Evolutionary conservation across 495 filamentous ascomycete genomes (phyloP).

Genomic region (Xanthoparmelia taractica): DNA sequence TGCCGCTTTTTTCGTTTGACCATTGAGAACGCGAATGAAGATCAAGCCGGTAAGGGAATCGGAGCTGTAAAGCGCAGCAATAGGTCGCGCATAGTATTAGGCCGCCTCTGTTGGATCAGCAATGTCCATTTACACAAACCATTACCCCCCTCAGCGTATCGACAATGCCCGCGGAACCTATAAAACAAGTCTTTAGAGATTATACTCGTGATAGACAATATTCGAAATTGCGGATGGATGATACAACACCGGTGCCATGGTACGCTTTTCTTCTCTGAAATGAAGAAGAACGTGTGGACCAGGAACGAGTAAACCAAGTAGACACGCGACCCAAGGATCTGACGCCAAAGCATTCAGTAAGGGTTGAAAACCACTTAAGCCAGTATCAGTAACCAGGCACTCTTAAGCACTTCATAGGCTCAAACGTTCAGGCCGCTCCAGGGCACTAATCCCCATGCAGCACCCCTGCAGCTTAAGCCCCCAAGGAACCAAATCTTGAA

Average conservation of each 20-base stretch:
- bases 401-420: constrained; percentile 20
- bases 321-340: constrained; percentile 14
- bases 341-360: constrained; percentile 1
- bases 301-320: not conserved
- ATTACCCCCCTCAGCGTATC: not conserved
- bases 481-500: constrained; percentile 26
- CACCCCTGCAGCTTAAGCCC: constrained; percentile 12
- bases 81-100: constrained; percentile 18
- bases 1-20: constrained; percentile 18
- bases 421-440: constrained; percentile 17
- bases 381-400: constrained; percentile 14
- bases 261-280: not conserved
- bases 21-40: constrained; percentile 13
- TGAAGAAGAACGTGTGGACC: not conserved
- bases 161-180: not conserved
- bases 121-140: constrained; percentile 1
- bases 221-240: not conserved
- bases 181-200: no score
- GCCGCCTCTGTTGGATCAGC: constrained; percentile 15
- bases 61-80: constrained; percentile 10
- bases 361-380: not conserved
- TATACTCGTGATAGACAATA: not conserved
- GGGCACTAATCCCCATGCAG: constrained; percentile 14
- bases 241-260: not conserved
- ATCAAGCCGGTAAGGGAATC: constrained; percentile 9